These are phyloP conservation scores for Peltaster fructicola DNA, from an alignment of 2,329 filamentous ascomycete genomes.

Conservation along the genomic window DNA sequence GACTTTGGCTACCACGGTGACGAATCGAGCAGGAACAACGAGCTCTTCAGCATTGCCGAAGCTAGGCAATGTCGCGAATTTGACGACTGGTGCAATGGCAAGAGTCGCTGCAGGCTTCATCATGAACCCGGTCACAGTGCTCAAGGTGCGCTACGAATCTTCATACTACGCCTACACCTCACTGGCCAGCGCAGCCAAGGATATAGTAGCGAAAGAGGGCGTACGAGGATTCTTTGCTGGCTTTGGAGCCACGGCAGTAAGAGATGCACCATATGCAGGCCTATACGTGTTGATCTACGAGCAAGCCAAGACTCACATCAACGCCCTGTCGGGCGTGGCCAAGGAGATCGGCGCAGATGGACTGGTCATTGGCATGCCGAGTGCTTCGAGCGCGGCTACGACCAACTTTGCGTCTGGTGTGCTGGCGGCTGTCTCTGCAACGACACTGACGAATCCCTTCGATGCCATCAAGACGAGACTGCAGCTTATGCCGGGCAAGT, in stretches of 20 bases:
- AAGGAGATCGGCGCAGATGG: constrained; percentile 9
- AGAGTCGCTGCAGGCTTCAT: constrained; percentile 75
- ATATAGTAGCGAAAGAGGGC: constrained; percentile 59
- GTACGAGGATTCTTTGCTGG: constrained; percentile 77
- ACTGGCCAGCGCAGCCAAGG: constrained; percentile 50
- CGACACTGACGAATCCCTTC: constrained; percentile 84
- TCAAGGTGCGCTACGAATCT: constrained; percentile 92
- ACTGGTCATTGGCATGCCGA: constrained; percentile 6
- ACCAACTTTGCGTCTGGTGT: constrained; percentile 80
- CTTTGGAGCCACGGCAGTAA: constrained; percentile 79
- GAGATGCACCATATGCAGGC: constrained; percentile 93
- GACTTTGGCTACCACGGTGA: constrained; percentile 7
- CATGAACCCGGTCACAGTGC: constrained; percentile 88
- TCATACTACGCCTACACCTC: constrained; percentile 71
- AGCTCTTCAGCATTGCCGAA: constrained; percentile 59
- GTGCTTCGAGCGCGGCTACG: constrained; percentile 32
- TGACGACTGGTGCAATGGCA: constrained; percentile 68
- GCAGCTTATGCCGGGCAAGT: constrained; percentile 70
- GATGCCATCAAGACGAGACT: constrained; percentile 92
- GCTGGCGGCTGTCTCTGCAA: constrained; percentile 64
- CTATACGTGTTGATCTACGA: constrained; percentile 93
- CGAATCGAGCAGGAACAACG: constrained; percentile 2
- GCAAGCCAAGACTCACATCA: constrained; percentile 51
- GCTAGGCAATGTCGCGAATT: constrained; percentile 67
- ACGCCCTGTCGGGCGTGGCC: constrained; percentile 12